Base-by-base conservation (phyloP, 345 rosid genomes). In the Rhizophora apiculata region DNA sequence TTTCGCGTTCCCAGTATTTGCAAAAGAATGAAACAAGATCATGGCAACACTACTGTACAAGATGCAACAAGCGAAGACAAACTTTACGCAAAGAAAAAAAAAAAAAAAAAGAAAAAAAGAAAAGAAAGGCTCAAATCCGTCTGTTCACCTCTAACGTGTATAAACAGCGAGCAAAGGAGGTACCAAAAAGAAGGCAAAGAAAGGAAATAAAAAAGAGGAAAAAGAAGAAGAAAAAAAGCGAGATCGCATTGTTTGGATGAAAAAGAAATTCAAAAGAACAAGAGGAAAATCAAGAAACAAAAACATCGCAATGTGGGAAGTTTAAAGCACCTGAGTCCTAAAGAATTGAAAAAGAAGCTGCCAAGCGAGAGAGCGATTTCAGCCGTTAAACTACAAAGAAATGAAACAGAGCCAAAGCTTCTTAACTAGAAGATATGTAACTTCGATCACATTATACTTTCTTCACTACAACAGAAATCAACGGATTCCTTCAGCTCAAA, bases 1-100 rank as follows among this genome's bases (percentile, higher is more conserved):
- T 80, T 71, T 27, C 67, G 55, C 75, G 78, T 82, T 74, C 16
- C 22, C 59, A 71, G 34, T 72, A 65, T 48, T 68, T 57, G 56
- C 67, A 43, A 68, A 80, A 79, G 72, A 67, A 79, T 71, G 58
- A 72, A 82, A 79, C 76, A 79, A 72, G 83, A 85, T 83, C 82
- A 84, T 77, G 78, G 36, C 72, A 56, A 75, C 62, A 43, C 77
- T 78, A 81, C 72, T 74, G 62, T 22, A 58, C 70, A 46, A 71
- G 71, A 78, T 72, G 80, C 51, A 67, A 81, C 73, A 79, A 65
- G 60, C 32, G 63, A 72, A 46, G 71, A 78, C 72, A 19, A 52
- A 48, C 80, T 75, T 76, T 65, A 68, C 60, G 63, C 73, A 88
- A 86, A 81, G 80, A 68, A 73, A 62, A 72, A 65, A 32, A 65